Percentiles rank a stretch among this genome's conserved stretches.
These are phyloP conservation scores for Chloranthus sessilifolius DNA, from an alignment of 164 flowering plant genomes.

Conservation along the genomic window DNA sequence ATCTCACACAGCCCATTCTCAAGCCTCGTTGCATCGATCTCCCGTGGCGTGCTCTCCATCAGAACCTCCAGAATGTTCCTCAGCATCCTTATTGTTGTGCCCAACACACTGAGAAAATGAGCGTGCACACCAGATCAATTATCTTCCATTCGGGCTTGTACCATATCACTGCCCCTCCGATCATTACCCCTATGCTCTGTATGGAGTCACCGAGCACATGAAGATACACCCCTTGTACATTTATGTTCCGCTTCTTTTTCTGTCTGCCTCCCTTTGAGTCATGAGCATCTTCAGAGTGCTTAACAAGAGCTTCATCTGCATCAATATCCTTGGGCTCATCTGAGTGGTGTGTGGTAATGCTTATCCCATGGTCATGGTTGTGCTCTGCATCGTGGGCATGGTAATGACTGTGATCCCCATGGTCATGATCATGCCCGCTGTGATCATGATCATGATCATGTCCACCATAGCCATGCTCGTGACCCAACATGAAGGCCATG, in stretches of 20 bases:
- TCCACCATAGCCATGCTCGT: conserved; percentile 47
- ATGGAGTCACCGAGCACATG: conserved; percentile 88
- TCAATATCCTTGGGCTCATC: too few relatives aligned
- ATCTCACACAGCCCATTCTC: conserved; percentile 73
- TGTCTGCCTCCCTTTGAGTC: conserved; percentile 8
- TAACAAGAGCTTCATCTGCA: conserved; percentile 33
- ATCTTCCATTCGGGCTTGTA: conserved; percentile 77
- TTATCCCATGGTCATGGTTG: conserved; percentile 18
- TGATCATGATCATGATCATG: conserved; percentile 19
- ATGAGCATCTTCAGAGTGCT: conserved; percentile 7
- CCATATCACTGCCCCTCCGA: conserved; percentile 84
- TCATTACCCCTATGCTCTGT: conserved; percentile 87
- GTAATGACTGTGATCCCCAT: conserved; percentile 22
- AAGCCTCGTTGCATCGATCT: conserved; percentile 76
- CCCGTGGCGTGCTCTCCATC: conserved; percentile 94
- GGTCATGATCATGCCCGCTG: conserved; percentile 25
- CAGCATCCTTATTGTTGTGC: conserved; percentile 70
- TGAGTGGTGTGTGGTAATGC: conserved; percentile 24
- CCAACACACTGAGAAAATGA: conserved; percentile 70
- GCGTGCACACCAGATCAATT: conserved; percentile 77
- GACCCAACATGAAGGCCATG: conserved; percentile 77
- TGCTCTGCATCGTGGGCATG: conserved; percentile 19
- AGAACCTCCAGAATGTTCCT: conserved; percentile 72
- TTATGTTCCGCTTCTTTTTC: conserved; percentile 58
- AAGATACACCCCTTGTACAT: conserved; percentile 85